A percentile compares a stretch with the other conserved stretches of the same genome.
Conservation (phyloP, 768 basidiomycete genomes). For the Trametes meyenii region DNA sequence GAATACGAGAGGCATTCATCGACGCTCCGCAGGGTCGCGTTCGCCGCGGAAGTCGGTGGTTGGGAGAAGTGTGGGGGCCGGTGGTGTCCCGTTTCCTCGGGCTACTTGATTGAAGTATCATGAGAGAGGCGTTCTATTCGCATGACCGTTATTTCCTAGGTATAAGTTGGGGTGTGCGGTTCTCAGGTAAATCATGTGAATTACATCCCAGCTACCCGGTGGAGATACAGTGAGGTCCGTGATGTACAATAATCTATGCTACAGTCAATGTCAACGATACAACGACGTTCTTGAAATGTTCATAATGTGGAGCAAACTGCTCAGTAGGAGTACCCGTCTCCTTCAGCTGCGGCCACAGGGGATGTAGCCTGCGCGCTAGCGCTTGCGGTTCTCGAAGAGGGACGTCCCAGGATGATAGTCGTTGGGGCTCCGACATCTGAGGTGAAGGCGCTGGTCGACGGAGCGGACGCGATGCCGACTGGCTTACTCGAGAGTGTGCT, state of each 20-base stretch:
- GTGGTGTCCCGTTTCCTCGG: background rate
- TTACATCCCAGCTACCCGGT: no score
- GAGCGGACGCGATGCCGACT: constrained; percentile 10
- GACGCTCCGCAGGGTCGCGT: background rate
- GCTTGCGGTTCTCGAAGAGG: background rate
- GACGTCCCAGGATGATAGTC: constrained; percentile 10
- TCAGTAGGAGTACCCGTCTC: constrained; percentile 19
- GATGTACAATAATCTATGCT: constrained; percentile 13
- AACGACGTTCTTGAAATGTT: background rate
- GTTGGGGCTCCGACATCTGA: constrained; percentile 3
- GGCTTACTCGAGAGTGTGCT: constrained; percentile 12
- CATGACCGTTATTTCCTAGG: no score
- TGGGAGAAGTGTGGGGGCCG: background rate
- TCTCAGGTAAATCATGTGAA: no score
- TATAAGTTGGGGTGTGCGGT: no score
- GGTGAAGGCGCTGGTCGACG: constrained; percentile 1
- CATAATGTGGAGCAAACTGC: background rate
- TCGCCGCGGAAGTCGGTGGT: background rate
- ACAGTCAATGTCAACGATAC: constrained; percentile 4
- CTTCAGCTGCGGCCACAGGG: background rate
- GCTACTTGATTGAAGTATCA: no score
- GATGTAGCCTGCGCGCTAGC: background rate
- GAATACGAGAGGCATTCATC: background rate
- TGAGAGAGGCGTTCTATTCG: no score
- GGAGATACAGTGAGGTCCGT: background rate